Evolutionary conservation across 139 green algal genomes (phyloP).

Genomic region (Haematococcus lacustris): DNA sequence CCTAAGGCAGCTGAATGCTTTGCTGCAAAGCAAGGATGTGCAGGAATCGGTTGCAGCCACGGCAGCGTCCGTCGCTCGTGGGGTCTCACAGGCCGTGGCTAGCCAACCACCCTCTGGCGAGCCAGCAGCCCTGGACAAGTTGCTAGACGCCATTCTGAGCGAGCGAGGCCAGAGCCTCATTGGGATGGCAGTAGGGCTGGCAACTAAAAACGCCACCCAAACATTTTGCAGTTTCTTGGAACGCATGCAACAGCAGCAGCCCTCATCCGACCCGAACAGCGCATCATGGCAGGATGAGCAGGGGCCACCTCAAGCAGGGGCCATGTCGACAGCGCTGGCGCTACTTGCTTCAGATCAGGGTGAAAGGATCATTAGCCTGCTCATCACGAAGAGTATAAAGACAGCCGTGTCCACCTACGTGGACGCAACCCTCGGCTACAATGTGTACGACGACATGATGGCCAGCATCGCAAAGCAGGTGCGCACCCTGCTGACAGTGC

Average conservation of each 20-base stretch:
- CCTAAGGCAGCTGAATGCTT: slow-evolving; percentile 19
- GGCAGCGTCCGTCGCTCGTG: background rate
- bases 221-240: slow-evolving; percentile 31
- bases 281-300: background rate
- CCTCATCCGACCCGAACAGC: background rate
- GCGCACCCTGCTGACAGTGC: background rate
- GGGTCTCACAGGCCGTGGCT: too few species aligned
- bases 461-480: slow-evolving; percentile 16
- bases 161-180: slow-evolving; percentile 24
- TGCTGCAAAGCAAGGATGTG: background rate
- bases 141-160: slow-evolving; percentile 37
- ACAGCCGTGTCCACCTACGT: slow-evolving; percentile 25
- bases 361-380: slow-evolving; percentile 21
- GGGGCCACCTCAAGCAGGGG: background rate
- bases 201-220: slow-evolving; percentile 26
- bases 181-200: slow-evolving; percentile 32
- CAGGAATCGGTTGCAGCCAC: background rate
- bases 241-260: slow-evolving; percentile 15
- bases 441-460: slow-evolving; percentile 28
- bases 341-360: slow-evolving; percentile 28
- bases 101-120: background rate
- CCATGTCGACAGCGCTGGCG: slow-evolving; percentile 7
- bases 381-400: slow-evolving; percentile 31
- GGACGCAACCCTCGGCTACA: slow-evolving; percentile 20
- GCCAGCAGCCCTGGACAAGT: slow-evolving; percentile 12